Conservation (phyloP, 306 rosid species). For the Senna tora region DNA sequence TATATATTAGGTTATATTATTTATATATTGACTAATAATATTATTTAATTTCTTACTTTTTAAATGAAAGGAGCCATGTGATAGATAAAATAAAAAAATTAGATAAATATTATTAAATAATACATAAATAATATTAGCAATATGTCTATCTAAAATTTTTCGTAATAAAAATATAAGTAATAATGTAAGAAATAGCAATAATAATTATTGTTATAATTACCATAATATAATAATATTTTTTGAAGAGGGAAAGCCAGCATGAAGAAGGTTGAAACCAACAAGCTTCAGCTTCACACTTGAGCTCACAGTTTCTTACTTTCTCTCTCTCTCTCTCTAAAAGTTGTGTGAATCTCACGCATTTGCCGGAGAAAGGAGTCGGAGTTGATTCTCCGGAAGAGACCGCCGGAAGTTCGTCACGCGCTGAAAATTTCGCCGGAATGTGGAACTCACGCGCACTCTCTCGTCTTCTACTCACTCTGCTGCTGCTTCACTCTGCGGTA, state of each 20-base stretch:
- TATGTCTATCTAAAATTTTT: too few species aligned
- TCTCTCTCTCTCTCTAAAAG: neutral
- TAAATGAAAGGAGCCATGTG: too few species aligned
- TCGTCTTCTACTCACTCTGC: slow-evolving; percentile 33
- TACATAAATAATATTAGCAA: too few species aligned
- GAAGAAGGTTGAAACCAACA: neutral
- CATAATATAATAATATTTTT: neutral
- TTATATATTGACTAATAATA: too few species aligned
- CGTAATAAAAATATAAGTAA: too few species aligned
- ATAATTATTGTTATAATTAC: neutral
- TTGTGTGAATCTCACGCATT: slow-evolving; percentile 33
- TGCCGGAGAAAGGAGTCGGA: neutral
- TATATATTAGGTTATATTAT: too few species aligned
- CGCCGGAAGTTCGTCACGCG: slow-evolving; percentile 3
- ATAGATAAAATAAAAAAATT: too few species aligned
- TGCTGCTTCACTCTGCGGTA: slow-evolving; percentile 46
- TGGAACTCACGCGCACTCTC: slow-evolving; percentile 45
- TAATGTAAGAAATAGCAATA: neutral
- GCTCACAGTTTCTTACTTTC: neutral
- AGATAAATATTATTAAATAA: too few species aligned
- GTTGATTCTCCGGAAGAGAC: slow-evolving; percentile 1
- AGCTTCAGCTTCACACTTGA: neutral
- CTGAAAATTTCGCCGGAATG: slow-evolving; percentile 44
- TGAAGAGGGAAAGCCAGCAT: neutral
- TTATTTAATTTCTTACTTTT: too few species aligned